Base-by-base conservation (phyloP, 495 filamentous ascomycete genomes). In the Cryomyces minteri region DNA sequence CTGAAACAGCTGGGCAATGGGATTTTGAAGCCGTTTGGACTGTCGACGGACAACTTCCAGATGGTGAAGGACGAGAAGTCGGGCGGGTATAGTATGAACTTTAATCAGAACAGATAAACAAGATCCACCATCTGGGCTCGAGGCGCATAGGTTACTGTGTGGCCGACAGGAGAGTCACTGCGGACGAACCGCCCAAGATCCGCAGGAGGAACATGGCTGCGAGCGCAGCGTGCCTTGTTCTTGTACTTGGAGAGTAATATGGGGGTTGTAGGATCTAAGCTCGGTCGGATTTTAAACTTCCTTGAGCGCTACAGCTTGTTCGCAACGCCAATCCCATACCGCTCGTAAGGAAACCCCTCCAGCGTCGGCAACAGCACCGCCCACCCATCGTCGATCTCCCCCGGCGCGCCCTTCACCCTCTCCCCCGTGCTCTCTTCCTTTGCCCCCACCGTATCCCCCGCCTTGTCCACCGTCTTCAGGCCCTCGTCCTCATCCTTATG, bases 1-100 rank as follows among this genome's bases (percentile, higher is more conserved):
- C 62, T 98, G 62, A 95, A 93, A 62, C 77, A 85, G 69, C 67
- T 98, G 45, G 88, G 88, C 2, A 93, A 98, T 63, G 83, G 85
- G 1, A 69, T 98, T 38, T 63, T 98, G 34, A 93, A 82, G 55
- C 88, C 88, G 1, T 98, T 95, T 65, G 88, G 88, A 12, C 63
- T 98, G 45, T 87, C 77, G 30, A 95, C 88, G 10, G 79, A 93
- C 12, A 88, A 85, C 56, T 98, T 98, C 63, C 77, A 93, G 34
- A 87, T 95, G 68, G 75, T 80, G 5, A 86, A 93, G 60, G 87
- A 94, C 53, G 82, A 85, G 51, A 80, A 78, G 47, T 84, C 80
- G 5, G 88, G 88, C 6, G 88, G 83, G 12, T 95, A 95, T 62
- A 93, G 79, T 61, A 79, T 96, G 77, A 84, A 85, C 50, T 93